Evolutionary conservation across 2,329 filamentous ascomycete genomes (phyloP).

Genomic region (Ceratocystis variospora): DNA sequence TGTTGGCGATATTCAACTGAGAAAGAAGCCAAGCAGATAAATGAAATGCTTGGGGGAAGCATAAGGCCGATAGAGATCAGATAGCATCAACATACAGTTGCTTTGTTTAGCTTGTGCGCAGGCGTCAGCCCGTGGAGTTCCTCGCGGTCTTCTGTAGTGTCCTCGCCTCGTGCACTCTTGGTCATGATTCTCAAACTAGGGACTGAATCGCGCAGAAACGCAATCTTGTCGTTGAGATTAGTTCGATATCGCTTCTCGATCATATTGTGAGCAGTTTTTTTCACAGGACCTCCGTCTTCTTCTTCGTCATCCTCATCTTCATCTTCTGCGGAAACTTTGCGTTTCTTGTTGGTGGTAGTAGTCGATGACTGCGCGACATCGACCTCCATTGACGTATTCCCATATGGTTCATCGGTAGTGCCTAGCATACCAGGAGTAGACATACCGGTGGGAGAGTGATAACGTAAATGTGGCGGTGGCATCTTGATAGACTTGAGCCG

Average conservation of each 20-base stretch:
- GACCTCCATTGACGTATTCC: conserved; percentile 46
- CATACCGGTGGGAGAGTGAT: conserved; percentile 44
- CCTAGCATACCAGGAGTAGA: conserved; percentile 43
- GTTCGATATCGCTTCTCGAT: conserved; percentile 95
- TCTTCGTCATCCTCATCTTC: conserved; percentile 47
- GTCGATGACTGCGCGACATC: conserved; percentile 33
- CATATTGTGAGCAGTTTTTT: conserved; percentile 96
- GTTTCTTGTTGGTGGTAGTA: conserved; percentile 41
- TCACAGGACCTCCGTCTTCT: conserved; percentile 41
- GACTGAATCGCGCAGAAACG: conserved; percentile 79
- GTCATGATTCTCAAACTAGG: conserved; percentile 77
- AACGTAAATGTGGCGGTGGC: conserved; percentile 50
- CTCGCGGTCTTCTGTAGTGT: conserved; percentile 60
- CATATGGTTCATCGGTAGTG: conserved; percentile 33
- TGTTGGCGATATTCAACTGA: background rate
- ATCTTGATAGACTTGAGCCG: conserved; percentile 45
- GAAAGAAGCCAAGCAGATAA: background rate
- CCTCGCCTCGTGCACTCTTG: conserved; percentile 54
- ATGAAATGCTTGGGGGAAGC: background rate
- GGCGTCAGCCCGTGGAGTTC: conserved; percentile 70
- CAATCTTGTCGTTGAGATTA: conserved; percentile 95
- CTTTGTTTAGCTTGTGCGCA: conserved; percentile 92
- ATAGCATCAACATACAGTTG: conserved; percentile 45
- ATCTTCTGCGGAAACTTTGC: conserved; percentile 52
- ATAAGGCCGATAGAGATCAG: background rate